These are phyloP conservation scores for Uromyces viciae-fabae DNA, from an alignment of 1,284 basidiomycete species.

Conservation along the genomic window DNA sequence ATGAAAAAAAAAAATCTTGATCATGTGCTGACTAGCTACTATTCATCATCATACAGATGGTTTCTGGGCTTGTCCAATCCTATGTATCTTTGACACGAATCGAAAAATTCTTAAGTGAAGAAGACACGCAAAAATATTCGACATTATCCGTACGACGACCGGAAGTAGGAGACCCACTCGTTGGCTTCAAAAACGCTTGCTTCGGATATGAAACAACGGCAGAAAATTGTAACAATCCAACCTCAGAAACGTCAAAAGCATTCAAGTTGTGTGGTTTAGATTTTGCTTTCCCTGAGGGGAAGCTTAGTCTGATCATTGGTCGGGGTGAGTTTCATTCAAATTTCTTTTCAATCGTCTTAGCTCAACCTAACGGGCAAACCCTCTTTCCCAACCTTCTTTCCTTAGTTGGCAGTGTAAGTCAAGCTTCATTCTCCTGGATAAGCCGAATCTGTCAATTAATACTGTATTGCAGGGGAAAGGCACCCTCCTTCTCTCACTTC, in stretches of 20 bases:
- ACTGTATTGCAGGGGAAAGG: constrained; percentile 57
- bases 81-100: constrained; percentile 54
- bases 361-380: neutral
- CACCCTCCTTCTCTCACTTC: constrained; percentile 61
- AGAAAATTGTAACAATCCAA: constrained; percentile 45
- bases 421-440: neutral
- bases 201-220: constrained; percentile 52
- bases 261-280: constrained; percentile 50
- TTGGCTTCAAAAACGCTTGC: constrained; percentile 60
- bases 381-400: too few species aligned
- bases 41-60: constrained; percentile 14
- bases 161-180: constrained; percentile 50
- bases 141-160: constrained; percentile 56
- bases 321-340: constrained; percentile 41
- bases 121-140: constrained; percentile 61
- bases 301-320: constrained; percentile 56
- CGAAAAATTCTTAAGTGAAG: constrained; percentile 59
- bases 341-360: too few species aligned
- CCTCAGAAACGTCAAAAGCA: constrained; percentile 54
- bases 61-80: constrained; percentile 46
- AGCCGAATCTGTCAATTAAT: constrained; percentile 48
- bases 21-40: too few species aligned
- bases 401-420: neutral
- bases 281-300: constrained; percentile 62
- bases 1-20: too few species aligned